Percentiles rank a stretch among this genome's conserved stretches.
Evolutionary conservation across 352 stramenopile genomes (phyloP).

Genomic region (Halophytophthora polymorphica): DNA sequence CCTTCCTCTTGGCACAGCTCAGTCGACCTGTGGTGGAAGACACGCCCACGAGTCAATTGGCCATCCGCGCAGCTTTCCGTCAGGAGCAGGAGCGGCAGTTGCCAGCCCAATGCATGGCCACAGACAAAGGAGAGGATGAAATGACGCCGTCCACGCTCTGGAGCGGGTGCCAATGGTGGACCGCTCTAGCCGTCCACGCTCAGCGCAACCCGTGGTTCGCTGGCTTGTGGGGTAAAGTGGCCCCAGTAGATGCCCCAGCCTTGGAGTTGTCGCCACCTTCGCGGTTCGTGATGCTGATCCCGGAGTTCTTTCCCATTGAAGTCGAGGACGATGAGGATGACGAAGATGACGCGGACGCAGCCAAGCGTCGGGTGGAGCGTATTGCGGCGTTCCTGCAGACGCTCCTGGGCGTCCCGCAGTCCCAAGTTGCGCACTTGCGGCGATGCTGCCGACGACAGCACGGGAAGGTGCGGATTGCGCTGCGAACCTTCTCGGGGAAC

Average conservation of each 20-base stretch:
- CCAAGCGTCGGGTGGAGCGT: conserved; percentile 28
- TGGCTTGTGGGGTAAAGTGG: conserved; percentile 30
- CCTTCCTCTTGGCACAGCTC: conserved; percentile 34
- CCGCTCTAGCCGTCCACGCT: conserved; percentile 30
- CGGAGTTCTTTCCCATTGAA: conserved; percentile 14
- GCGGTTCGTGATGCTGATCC: conserved; percentile 29
- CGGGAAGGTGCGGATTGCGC: conserved; percentile 49
- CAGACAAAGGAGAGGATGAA: conserved; percentile 3
- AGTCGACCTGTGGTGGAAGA: conserved; percentile 30
- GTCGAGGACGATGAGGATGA: conserved; percentile 12
- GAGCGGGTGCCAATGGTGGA: conserved; percentile 37
- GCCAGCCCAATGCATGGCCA: conserved; percentile 1
- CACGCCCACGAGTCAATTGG: conserved; percentile 28
- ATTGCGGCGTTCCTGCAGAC: conserved; percentile 29
- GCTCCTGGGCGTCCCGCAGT: conserved; percentile 21
- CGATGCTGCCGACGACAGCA: conserved; percentile 34
- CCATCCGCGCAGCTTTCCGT: conserved; percentile 32
- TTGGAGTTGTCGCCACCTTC: conserved; percentile 25
- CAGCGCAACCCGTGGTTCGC: conserved; percentile 26
- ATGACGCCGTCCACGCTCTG: conserved; percentile 16
- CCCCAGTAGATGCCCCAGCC: conserved; percentile 3
- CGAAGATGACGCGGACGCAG: conserved; percentile 19
- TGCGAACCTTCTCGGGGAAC: conserved; percentile 40
- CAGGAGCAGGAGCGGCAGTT: conserved; percentile 34
- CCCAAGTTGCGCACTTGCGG: conserved; percentile 23